Evolutionary conservation across 2,329 filamentous ascomycete genomes (phyloP), one percentile per base, ranked within the genome.

Genomic region (Helicocarpus griseus): DNA sequence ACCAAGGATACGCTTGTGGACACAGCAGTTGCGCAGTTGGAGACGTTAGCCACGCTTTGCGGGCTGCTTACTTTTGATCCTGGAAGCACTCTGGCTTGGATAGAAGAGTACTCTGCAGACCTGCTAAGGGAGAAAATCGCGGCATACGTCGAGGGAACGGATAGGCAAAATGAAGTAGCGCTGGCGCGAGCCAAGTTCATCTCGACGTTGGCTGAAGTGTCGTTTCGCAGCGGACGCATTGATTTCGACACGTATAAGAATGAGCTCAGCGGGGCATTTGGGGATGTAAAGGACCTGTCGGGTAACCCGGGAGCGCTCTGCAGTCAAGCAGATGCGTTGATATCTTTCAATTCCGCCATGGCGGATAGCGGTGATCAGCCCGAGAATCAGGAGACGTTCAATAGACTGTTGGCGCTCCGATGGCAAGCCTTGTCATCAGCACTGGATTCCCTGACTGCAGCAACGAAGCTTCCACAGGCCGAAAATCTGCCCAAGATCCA

Each of bases 1-100:
- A 85, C 82, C 1, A 76, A 79, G 24, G 73, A 76, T 45, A 80
- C 81, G 1, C 75, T 89, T 5, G 70, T 87, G 1, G 85, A 89
- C 54, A 87, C 83, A 0, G 74, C 82, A 13, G 72, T 85, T 29
- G 82, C 83, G 4, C 80, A 84, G 56, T 65, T 87, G 48, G 80
- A 70, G 58, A 77, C 68, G 45, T 74, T 74, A 62, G 79, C 69
- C 53, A 76, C 67, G 38, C 70, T 76, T 49, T 79, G 74, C 61
- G 73, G 73, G 55, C 64, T 79, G 35, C 64, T 72, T 58, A 74
- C 57, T 52, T 76, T 60, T 48, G 71, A 64, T 60, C 67, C 60
- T 9, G 63, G 60, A 3, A 68, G 66, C 38, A 69, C 68, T 9
- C 69, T 85, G 14, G 73, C 76, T n/a, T 78, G 78, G 69, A 74